Evolutionary conservation across 1,284 basidiomycete species (phyloP), one percentile per base, ranked within the genome.

Genomic region (Trametes hirsuta): DNA sequence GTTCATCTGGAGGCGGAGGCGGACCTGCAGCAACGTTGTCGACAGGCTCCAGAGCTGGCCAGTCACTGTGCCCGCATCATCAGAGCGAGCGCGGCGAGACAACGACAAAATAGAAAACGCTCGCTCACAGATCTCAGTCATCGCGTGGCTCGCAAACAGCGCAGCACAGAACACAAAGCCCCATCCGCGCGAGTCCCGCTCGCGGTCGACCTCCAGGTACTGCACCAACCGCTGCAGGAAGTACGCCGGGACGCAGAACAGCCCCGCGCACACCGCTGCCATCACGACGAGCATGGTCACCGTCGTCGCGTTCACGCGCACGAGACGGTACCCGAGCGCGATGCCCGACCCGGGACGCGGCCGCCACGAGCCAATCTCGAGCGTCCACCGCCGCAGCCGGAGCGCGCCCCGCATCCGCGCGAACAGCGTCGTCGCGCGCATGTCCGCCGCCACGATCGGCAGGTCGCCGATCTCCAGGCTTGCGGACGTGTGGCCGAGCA

Each of bases 391-490:
- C 22, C 73, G 76, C 64, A 81, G 62, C 3, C 70, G 18, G 18
- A 18, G 18, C 18, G 18, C 70, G n/a, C 58, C 64, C 36, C 78
- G 76, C 79, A 81, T 81, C 42, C 54, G 64, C 15, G 74, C 65
- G 61, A 75, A 81, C 37, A 80, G 70, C 21, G 73, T 72, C 2
- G 86, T 81, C 0, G 88, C 82, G 54, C 93, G 88, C 84, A 94
- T 88, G 65, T 83, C 72, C 0, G 81, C 84, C 0, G 88, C 84
- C 8, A 95, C 81, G 55, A 95, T 86, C 1, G 94, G 94, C 45
- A 95, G 76, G 72, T 95, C 93, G 63, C 87, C 91, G 22, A 94
- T 92, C 68, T 95, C 91, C 58, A 95, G 82, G 56, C 84, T 88
- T 59, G 84, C 81, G 3, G 88, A 79, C 8, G 80, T 81, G 72